phyloP scores from a whole-genome alignment of 345 rosid genomes.

The Alliaria petiolata region DNA sequence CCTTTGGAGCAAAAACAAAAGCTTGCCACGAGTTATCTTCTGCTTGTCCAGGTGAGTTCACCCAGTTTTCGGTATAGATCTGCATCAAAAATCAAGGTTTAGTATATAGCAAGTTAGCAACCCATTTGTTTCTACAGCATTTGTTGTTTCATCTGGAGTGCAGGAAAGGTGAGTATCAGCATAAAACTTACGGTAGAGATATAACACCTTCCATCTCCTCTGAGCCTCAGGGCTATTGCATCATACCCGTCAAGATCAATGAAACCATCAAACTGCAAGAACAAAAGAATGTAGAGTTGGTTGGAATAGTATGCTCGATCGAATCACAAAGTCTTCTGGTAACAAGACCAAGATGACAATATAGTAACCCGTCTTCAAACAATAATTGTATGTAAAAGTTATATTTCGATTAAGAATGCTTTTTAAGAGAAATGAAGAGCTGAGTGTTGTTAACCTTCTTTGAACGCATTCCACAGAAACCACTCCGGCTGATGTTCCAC shows the following conservation, averaged over 20 bases:
- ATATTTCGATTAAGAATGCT: not conserved
- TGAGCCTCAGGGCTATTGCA: slow-evolving; percentile 75
- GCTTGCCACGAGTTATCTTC: slow-evolving; percentile 99
- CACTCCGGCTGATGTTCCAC: slow-evolving; percentile 81
- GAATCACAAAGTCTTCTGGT: not conserved
- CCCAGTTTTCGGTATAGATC: slow-evolving; percentile 98
- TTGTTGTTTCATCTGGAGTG: not conserved
- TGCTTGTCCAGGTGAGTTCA: slow-evolving; percentile 83
- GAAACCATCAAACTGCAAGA: slow-evolving; percentile 83
- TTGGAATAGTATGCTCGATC: not conserved
- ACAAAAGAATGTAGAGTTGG: not conserved
- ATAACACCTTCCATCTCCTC: slow-evolving; percentile 93
- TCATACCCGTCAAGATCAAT: slow-evolving; percentile 88
- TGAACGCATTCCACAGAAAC: slow-evolving; percentile 97
- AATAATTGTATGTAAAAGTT: not conserved
- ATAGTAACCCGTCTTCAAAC: not conserved
- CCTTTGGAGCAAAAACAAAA: slow-evolving; percentile 72
- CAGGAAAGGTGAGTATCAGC: not conserved
- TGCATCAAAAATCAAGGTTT: slow-evolving; percentile 34
- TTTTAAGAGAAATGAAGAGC: not conserved
- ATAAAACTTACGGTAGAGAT: slow-evolving; percentile 77
- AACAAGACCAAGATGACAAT: not conserved
- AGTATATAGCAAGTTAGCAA: not conserved
- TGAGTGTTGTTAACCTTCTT: slow-evolving; percentile 55
- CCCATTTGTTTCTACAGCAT: not conserved